phyloP scores from a whole-genome alignment of 768 basidiomycete genomes.

The Hericium rajendrae region DNA sequence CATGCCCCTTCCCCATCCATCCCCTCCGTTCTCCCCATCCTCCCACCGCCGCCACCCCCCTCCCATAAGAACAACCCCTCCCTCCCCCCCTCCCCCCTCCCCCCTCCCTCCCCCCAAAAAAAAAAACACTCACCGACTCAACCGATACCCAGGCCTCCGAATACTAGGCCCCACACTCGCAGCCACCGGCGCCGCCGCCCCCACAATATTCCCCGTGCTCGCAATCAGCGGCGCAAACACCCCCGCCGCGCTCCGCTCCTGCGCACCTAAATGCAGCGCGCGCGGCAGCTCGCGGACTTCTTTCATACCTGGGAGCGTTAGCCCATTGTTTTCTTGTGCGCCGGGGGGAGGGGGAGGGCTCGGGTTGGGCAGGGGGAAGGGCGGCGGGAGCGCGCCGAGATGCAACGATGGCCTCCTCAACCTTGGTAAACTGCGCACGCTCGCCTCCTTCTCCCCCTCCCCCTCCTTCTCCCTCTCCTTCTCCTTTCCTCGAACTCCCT shows the following conservation, averaged over 20 bases:
- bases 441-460: too few species aligned
- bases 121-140: conserved; percentile 39
- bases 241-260: conserved; percentile 40
- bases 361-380: neutral
- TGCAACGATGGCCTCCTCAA: too few species aligned
- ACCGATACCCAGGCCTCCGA: conserved; percentile 51
- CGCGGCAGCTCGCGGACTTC: conserved; percentile 3
- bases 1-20: too few species aligned
- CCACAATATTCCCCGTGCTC: conserved; percentile 55
- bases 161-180: conserved; percentile 47
- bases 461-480: neutral
- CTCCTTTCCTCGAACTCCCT: neutral
- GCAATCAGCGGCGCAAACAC: conserved; percentile 67
- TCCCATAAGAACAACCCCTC: too few species aligned
- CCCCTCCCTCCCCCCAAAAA: too few species aligned
- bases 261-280: conserved; percentile 15
- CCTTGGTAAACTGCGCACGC: too few species aligned
- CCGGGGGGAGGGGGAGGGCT: neutral
- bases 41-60: too few species aligned
- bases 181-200: conserved; percentile 45
- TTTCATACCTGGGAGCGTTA: conserved; percentile 6
- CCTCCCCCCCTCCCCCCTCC: too few species aligned
- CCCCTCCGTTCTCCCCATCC: too few species aligned
- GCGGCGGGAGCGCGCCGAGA: too few species aligned
- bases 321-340: neutral